Evolutionary conservation across 768 basidiomycete genomes (phyloP), one percentile per base, ranked within the genome.

Genomic region (Lentinula sp.): DNA sequence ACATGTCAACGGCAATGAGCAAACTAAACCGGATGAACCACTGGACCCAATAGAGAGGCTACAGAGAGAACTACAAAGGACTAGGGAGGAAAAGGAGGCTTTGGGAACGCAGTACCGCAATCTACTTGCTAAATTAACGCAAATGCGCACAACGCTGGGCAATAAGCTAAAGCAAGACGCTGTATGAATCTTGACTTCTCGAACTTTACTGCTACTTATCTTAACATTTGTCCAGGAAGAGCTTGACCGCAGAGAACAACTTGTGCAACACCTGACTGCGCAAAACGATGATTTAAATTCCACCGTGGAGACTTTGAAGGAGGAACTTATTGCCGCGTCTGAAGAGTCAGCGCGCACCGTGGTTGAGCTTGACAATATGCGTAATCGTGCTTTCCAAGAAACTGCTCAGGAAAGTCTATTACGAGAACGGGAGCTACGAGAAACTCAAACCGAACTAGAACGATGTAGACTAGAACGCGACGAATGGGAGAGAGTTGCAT

Each of bases 91-190:
- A 78, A 95, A 93, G 75, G 94, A 98, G 56, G 76, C 82, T n/a
- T 79, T 95, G 34, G 89, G 88, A 5, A 73, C 84, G 13, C 93
- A 98, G 71, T 95, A 98, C 73, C 84, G 85, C 62, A 89, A 84
- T 64, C 79, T 99, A 40, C 80, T 99, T 16, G 84, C 86, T 42
- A 98, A 93, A 74, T 78, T 98, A 50, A 95, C 93, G 2, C 84
- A 88, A 37, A 98, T 99, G 95, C 84, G 95, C 23, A 91, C 88
- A 40, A 91, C 92, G 21, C 78, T 98, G 56, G 94, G 95, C 35
- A 95, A 93, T 70, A 98, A 98, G 73, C 80, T 98, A 60, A 87
- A 91, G 72, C 93, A 96, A 72, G 97, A 98, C 74, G 97, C 97
- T 68, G 97, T 98, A 77, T 64, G 79, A 71, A 37, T n/a, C 4